A percentile compares a stretch with the other conserved stretches of the same genome.
These are phyloP conservation scores for Bremia lactucae DNA, from an alignment of 352 stramenopile species.

Conservation along the genomic window DNA sequence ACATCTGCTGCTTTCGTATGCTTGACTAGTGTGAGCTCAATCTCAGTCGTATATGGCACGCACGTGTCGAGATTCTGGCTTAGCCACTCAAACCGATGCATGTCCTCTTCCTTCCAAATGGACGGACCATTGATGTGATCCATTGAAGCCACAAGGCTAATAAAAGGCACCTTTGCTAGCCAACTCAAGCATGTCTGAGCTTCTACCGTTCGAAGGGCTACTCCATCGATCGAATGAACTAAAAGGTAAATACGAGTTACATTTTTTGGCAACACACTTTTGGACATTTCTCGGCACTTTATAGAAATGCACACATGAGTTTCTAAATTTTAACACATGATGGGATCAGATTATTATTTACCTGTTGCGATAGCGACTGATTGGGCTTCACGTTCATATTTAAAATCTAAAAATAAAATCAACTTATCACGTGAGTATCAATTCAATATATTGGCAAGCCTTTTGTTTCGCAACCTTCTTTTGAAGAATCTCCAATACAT, in stretches of 20 bases:
- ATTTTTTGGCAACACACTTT: conserved; percentile 5
- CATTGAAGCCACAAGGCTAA: conserved; percentile 38
- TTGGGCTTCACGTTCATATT: conserved; percentile 13
- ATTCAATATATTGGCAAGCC: background rate
- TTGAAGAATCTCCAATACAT: conserved; percentile 26
- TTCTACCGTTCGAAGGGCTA: conserved; percentile 30
- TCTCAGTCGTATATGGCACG: conserved; percentile 35
- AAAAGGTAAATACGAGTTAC: conserved; percentile 28
- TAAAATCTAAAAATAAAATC: conserved; percentile 13
- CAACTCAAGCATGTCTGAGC: conserved; percentile 42
- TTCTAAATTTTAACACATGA: too few relatives aligned
- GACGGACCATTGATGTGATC: conserved; percentile 46
- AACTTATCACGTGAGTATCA: too few relatives aligned
- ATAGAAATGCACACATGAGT: conserved; percentile 1
- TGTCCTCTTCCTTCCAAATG: conserved; percentile 47
- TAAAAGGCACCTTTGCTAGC: conserved; percentile 28
- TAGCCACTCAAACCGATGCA: conserved; percentile 42
- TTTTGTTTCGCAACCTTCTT: conserved; percentile 17
- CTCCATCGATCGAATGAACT: conserved; percentile 46
- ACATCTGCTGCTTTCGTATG: conserved; percentile 18
- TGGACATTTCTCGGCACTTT: conserved; percentile 26
- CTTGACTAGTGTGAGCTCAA: conserved; percentile 25
- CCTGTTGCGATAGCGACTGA: conserved; percentile 25
- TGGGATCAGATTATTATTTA: too few relatives aligned
- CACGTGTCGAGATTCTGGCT: conserved; percentile 31